These are phyloP conservation scores for Alternaria sp. DNA, from an alignment of 2,329 filamentous ascomycete genomes.

Conservation along the genomic window DNA sequence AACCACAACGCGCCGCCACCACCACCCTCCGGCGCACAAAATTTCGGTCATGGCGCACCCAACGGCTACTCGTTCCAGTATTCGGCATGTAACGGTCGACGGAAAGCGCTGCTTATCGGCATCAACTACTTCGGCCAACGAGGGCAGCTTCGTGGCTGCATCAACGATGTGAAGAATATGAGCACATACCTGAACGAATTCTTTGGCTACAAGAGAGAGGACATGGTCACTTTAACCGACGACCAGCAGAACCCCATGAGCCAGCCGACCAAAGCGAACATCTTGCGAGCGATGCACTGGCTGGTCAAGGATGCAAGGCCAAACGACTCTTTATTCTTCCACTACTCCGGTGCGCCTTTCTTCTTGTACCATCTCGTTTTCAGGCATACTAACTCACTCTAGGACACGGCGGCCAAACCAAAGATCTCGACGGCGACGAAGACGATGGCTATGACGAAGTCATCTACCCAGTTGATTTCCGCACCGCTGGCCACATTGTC, in stretches of 20 bases:
- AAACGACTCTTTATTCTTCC: slow-evolving; percentile 96
- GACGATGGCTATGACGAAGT: slow-evolving; percentile 84
- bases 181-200: slow-evolving; percentile 86
- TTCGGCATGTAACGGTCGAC: slow-evolving; percentile 84
- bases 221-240: slow-evolving; percentile 96
- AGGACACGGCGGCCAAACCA: slow-evolving; percentile 83
- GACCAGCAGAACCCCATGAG: slow-evolving; percentile 98
- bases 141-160: slow-evolving; percentile 89
- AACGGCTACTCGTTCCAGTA: slow-evolving; percentile 86
- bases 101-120: slow-evolving; percentile 90
- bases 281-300: slow-evolving; percentile 97
- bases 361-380: slow-evolving; percentile 1
- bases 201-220: slow-evolving; percentile 91
- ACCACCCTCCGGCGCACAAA: slow-evolving; percentile 66
- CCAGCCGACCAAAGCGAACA: slow-evolving; percentile 95
- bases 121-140: slow-evolving; percentile 97
- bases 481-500: slow-evolving; percentile 79
- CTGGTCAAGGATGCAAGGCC: slow-evolving; percentile 90
- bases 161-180: slow-evolving; percentile 99
- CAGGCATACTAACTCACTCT: slow-evolving; percentile 18
- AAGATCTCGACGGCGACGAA: slow-evolving; percentile 80
- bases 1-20: slow-evolving; percentile 69
- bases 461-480: slow-evolving; percentile 84
- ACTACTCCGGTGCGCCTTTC: slow-evolving; percentile 82
- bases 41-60: slow-evolving; percentile 74